Evolutionary conservation across 1,284 basidiomycete species (phyloP), one percentile per base, ranked within the genome.

Genomic region (Puccinia coronata): DNA sequence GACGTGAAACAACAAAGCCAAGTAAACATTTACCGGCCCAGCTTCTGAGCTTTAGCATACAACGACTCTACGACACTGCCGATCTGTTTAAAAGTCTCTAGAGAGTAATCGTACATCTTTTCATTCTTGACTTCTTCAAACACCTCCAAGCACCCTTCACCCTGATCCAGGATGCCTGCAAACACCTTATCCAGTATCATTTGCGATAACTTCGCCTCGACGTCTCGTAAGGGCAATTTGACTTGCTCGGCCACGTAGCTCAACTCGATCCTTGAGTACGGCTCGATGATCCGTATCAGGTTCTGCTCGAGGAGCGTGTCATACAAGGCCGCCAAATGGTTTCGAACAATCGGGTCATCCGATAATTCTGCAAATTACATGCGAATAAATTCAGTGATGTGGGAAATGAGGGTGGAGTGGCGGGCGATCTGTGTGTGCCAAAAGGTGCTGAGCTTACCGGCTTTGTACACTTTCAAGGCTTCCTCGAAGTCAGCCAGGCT

Each of bases 161-260:
- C 95, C 86, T 98, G 96, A 86, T 98, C 96, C 31, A 99, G 88
- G 3, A 98, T 95, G 8, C 96, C 96, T 83, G 94, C 90, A 84
- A 99, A 91, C 0, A 96, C 91, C 84, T 96, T 96, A 87, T 99
- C 96, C 59, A 99, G 88, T 83, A 99, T 98, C 96, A 99, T 98
- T 86, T 98, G 96, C 71, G 93, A 95, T 73, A 99, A 95, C 94
- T 98, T 99, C 31, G 92, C 90, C 87, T 99, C 97, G 8, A 99
- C 95, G n/a, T 92, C 92, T 84, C 94, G 92, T 59, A 93, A 88
- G 18, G 93, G 93, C 87, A 98, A 95, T 0, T 93, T 92, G 14
- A 99, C 96, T 82, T 91, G 89, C 86, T 93, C 90, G 2, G 96
- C 95, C 18, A 99, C 92, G 85, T 95, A 92, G 61, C 91, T 91